Percentiles rank a stretch among this genome's conserved stretches.
phyloP scores from a whole-genome alignment of 2,329 filamentous ascomycete species.

The Emmonsiellopsis sp. region DNA sequence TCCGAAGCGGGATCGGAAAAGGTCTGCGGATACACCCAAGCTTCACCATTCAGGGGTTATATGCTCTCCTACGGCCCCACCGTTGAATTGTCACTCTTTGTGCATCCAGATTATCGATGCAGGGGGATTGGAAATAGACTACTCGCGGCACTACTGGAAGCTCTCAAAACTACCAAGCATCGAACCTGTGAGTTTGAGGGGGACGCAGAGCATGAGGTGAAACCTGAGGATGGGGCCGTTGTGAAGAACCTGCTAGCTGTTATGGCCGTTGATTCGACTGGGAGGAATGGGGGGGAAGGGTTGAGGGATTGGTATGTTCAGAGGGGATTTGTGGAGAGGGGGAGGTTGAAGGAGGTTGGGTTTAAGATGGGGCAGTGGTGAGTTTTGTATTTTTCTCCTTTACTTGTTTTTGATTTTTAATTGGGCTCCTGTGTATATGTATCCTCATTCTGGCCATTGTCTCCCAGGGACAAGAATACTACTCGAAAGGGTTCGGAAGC shows the following conservation, averaged over 20 bases:
- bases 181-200: conserved; percentile 11
- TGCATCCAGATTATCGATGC: conserved; percentile 24
- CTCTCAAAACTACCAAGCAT: conserved; percentile 17
- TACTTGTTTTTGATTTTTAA: neutral
- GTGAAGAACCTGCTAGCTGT: conserved; percentile 27
- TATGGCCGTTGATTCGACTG: conserved; percentile 29
- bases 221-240: conserved; percentile 11
- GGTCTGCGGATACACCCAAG: conserved; percentile 27
- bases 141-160: conserved; percentile 18
- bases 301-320: conserved; percentile 29
- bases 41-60: conserved; percentile 25
- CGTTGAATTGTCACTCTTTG: conserved; percentile 31
- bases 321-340: conserved; percentile 30
- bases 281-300: conserved; percentile 21
- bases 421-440: no score
- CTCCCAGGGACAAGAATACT: no score
- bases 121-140: conserved; percentile 25
- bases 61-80: conserved; percentile 30
- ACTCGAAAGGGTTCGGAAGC: no score
- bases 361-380: conserved; percentile 30
- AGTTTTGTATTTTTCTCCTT: conserved; percentile 11
- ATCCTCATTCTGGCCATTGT: neutral
- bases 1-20: neutral
- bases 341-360: conserved; percentile 28
- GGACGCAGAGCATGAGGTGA: conserved; percentile 8